These are phyloP conservation scores for Calonectria fujianensis DNA, from an alignment of 2,329 filamentous ascomycete genomes.

Conservation along the genomic window DNA sequence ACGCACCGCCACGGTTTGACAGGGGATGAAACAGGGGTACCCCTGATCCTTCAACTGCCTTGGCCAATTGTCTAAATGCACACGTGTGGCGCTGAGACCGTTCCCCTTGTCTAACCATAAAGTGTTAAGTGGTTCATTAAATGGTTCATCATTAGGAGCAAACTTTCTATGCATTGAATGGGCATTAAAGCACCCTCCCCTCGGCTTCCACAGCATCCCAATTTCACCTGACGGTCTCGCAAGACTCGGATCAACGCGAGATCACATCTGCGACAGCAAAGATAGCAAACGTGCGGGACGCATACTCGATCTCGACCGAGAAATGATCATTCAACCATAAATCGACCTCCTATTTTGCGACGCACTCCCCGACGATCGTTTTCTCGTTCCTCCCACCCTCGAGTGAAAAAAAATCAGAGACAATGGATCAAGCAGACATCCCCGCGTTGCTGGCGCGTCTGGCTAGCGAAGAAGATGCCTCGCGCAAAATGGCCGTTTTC, in stretches of 20 bases:
- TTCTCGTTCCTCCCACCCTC: conserved; percentile 26
- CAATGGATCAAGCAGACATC: conserved; percentile 80
- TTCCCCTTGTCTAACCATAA: conserved; percentile 27
- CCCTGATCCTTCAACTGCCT: conserved; percentile 2
- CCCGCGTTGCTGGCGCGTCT: conserved; percentile 79
- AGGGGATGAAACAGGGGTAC: conserved; percentile 34
- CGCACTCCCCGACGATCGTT: conserved; percentile 5
- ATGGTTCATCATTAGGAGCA: conserved; percentile 29
- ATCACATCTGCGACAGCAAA: background rate
- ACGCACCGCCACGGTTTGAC: conserved; percentile 33
- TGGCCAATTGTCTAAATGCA: conserved; percentile 16
- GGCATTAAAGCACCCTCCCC: conserved; percentile 12
- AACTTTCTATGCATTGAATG: conserved; percentile 18
- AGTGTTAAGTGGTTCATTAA: conserved; percentile 37
- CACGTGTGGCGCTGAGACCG: conserved; percentile 21
- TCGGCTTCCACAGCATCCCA: conserved; percentile 22
- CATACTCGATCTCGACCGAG: background rate
- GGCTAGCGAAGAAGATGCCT: conserved; percentile 86
- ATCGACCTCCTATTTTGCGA: conserved; percentile 6
- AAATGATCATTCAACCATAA: conserved; percentile 29
- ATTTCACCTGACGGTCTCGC: conserved; percentile 21
- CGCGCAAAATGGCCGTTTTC: conserved; percentile 99
- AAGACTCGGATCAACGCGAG: conserved; percentile 14
- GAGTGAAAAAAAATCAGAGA: conserved; percentile 26
- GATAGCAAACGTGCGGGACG: background rate